Evolutionary conservation across 306 rosid species (phyloP).

Genomic region (Sicyos edulis): DNA sequence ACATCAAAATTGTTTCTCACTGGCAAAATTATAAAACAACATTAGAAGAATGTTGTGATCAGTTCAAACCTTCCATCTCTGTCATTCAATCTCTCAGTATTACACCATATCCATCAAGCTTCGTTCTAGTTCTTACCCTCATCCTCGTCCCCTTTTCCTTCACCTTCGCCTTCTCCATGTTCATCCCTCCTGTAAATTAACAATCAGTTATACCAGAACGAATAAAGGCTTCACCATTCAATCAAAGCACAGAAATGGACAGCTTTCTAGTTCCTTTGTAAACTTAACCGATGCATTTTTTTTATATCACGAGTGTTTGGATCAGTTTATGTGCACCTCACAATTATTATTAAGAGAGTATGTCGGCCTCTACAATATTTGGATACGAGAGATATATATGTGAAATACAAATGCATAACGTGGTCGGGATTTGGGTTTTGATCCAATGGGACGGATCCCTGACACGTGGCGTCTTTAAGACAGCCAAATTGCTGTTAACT

Average conservation of each 20-base stretch:
- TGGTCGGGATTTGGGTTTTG: conserved; percentile 27
- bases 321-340: no score
- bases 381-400: conserved; percentile 25
- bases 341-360: no score
- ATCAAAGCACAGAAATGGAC: background rate
- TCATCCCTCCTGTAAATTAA: background rate
- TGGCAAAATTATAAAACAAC: background rate
- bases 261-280: background rate
- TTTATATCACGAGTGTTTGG: no score
- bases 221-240: background rate
- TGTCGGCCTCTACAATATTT: no score
- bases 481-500: background rate
- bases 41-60: conserved; percentile 9
- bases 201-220: background rate
- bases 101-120: background rate
- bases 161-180: background rate
- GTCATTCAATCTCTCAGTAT: background rate
- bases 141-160: background rate
- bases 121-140: background rate
- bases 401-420: conserved; percentile 29
- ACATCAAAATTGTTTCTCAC: conserved; percentile 15
- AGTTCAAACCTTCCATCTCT: background rate
- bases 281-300: no score
- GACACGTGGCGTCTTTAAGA: conserved; percentile 7
- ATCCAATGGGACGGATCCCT: background rate